Evolutionary conservation across 257 asterid species (phyloP), one percentile per base, ranked within the genome.

Genomic region (Schizonepeta tenuifolia): DNA sequence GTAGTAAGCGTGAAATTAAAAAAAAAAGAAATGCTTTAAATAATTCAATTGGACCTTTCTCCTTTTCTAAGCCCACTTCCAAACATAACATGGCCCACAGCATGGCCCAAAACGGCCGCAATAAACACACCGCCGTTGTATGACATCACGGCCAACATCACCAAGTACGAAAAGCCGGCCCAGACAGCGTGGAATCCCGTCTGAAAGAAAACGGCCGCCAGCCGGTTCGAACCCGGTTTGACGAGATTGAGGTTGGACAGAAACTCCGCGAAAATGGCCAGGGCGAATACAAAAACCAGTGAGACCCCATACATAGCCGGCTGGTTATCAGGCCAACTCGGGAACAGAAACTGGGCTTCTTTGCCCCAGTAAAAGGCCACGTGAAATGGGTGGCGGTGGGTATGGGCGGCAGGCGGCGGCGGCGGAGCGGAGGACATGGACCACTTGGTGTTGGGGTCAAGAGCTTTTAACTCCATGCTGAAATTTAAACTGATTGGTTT

Each of bases 61-160:
- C 83, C 67, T 75, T 83, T 43, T 53, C 67, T 8, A n/a, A 84
- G 64, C 47, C 87, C 76, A 67, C 90, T 86, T 24, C 96, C 83
- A 20, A 91, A 91, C 65, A 82, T 6, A 7, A 83, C 86, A 26
- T 77, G 78, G 35, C 97, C 96, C 38, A 89, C 78, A 0, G 91
- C 96, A 78, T 87, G 96, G 54, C 97, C 96, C 82, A 87, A 69
- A 68, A 79, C 74, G 1, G 96, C 96, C 0, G 84, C 84, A 51
- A 92, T 79, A 24, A 88, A 90, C 31, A 89, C 85, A 8, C 96
- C 96, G 1, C 92, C 96, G 64, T 92, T 92, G 9, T 83, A 91
- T 0, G 96, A 91, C 82, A 86, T 74, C 71, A 89, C 96, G 15
- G 98, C 82, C 84, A 92, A 58, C 77, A 89, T 81, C 54, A 92